These are phyloP conservation scores for Castanopsis chinensis DNA, from an alignment of 306 rosid genomes.

Conservation along the genomic window DNA sequence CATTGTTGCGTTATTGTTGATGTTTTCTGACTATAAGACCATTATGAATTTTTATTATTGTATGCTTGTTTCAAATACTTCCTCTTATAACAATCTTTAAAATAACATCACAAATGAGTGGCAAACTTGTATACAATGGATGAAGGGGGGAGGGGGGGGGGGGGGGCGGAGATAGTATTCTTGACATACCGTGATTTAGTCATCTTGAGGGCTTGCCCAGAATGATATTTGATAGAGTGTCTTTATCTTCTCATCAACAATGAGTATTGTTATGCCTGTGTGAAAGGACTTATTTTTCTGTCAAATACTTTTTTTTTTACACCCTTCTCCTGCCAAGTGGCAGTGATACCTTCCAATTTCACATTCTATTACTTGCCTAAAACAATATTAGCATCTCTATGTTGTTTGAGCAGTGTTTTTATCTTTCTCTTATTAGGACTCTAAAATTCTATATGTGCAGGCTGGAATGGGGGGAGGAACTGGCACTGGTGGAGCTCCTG, in stretches of 20 bases:
- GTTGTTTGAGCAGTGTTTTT: conserved; percentile 3
- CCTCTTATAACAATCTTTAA: not conserved
- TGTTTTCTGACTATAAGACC: not conserved
- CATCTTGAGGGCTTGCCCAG: not conserved
- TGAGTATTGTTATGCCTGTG: not conserved
- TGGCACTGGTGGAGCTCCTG: conserved; percentile 98
- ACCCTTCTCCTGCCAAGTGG: not conserved
- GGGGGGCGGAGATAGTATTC: not conserved
- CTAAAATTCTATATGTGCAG: conserved; percentile 40
- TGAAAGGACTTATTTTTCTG: not conserved
- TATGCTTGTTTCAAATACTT: not conserved
- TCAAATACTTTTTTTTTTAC: not conserved
- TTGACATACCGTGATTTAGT: not conserved
- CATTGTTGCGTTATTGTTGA: not conserved
- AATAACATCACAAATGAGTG: not conserved
- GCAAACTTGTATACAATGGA: not conserved
- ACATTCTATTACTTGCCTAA: not conserved
- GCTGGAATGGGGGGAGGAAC: conserved; percentile 99
- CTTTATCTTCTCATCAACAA: not conserved
- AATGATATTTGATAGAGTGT: not conserved
- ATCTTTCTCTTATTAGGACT: conserved; percentile 16
- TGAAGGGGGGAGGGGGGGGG: not conserved
- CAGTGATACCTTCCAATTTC: not conserved
- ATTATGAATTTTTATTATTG: not conserved
- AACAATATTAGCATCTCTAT: not conserved